Conservation (phyloP, 371 early-diverging fungal genomes). For the Mucor saturninus region DNA sequence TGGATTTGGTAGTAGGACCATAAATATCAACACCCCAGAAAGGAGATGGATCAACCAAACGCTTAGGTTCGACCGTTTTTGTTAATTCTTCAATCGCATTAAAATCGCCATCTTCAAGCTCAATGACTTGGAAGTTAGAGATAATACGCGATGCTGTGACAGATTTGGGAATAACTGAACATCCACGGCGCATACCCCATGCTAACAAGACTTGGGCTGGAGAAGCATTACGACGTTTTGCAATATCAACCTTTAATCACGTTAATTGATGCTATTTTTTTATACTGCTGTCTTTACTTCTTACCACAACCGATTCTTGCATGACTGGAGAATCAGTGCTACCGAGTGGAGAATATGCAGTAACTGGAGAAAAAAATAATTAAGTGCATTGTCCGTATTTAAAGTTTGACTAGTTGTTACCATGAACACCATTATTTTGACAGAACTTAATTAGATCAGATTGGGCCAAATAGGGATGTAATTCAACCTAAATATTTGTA, state of each 20-base stretch:
- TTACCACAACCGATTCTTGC: constrained; percentile 44
- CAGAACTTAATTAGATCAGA: constrained; percentile 71
- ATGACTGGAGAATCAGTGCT: constrained; percentile 42
- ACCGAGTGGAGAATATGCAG: constrained; percentile 55
- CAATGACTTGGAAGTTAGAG: constrained; percentile 58
- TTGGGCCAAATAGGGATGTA: constrained; percentile 90
- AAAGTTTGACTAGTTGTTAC: constrained; percentile 9
- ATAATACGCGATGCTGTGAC: constrained; percentile 51
- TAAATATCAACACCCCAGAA: constrained; percentile 44
- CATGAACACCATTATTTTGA: constrained; percentile 30
- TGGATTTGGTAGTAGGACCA: constrained; percentile 9
- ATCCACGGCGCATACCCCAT: constrained; percentile 76
- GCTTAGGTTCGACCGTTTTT: constrained; percentile 19
- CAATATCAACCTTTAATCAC: constrained; percentile 49
- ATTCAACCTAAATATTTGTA: constrained; percentile 61
- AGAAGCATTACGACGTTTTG: constrained; percentile 69
- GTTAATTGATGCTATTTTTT: constrained; percentile 10
- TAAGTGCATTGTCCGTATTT: too few species aligned
- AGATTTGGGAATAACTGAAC: constrained; percentile 68
- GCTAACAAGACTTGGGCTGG: constrained; percentile 77
- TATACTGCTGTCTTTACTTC: background rate
- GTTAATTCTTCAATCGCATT: constrained; percentile 13
- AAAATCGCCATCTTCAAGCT: constrained; percentile 41
- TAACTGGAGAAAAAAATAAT: constrained; percentile 22
- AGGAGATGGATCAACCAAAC: constrained; percentile 32